Percentiles rank a stretch among this genome's conserved stretches.
phyloP scores from a whole-genome alignment of 1,139 yeast genomes.

The Blastobotrys ciferrii region DNA sequence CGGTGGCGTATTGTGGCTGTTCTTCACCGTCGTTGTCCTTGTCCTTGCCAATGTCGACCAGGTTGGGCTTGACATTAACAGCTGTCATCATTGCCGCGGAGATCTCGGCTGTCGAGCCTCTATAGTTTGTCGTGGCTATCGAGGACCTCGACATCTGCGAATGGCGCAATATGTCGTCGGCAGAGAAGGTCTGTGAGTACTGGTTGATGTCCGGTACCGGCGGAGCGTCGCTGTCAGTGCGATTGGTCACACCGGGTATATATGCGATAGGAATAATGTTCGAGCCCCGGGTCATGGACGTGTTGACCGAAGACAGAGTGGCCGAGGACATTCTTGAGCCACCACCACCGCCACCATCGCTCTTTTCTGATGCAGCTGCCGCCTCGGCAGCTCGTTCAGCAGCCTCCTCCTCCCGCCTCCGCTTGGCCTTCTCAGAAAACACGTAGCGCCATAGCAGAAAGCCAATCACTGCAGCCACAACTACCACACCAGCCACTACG shows the following conservation, averaged over 20 bases:
- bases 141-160: slow-evolving; percentile 29
- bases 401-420: slow-evolving; percentile 17
- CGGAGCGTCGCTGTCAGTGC: slow-evolving; percentile 17
- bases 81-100: slow-evolving; percentile 32
- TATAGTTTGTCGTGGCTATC: slow-evolving; percentile 34
- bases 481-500: slow-evolving; percentile 39
- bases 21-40: slow-evolving; percentile 7
- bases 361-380: slow-evolving; percentile 23
- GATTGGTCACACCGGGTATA: slow-evolving; percentile 72
- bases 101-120: slow-evolving; percentile 35
- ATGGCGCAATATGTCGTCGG: slow-evolving; percentile 27
- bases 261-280: slow-evolving; percentile 92
- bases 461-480: slow-evolving; percentile 27
- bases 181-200: slow-evolving; percentile 22
- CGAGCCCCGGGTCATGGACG: slow-evolving; percentile 64
- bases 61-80: slow-evolving; percentile 33
- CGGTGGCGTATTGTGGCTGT: slow-evolving; percentile 12
- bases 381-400: slow-evolving; percentile 19
- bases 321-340: slow-evolving; percentile 24
- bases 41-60: slow-evolving; percentile 31
- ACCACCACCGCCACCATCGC: slow-evolving; percentile 9
- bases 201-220: slow-evolving; percentile 17
- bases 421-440: slow-evolving; percentile 25
- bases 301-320: slow-evolving; percentile 28
- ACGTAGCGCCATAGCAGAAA: slow-evolving; percentile 32